Evolutionary conservation across 139 green algal genomes (phyloP), one percentile per base, ranked within the genome.

Genomic region (Asterochloris erici): DNA sequence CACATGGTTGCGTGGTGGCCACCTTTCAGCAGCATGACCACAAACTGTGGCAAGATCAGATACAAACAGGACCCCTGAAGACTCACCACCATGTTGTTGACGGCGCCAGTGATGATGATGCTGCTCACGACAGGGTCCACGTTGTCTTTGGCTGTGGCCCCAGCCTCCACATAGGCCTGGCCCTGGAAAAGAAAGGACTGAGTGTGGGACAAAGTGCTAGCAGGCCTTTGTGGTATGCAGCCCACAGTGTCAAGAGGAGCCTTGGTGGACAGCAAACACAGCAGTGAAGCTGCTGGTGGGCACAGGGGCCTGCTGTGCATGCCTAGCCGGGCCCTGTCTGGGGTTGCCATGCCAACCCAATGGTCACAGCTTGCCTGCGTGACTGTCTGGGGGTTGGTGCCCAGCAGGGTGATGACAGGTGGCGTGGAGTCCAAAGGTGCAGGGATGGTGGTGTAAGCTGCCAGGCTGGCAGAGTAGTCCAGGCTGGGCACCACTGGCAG

Each of bases 31-130:
- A 21, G 27, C 28, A 28, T 15, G n/a, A 79, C 62, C 26, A 16
- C 29, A 77, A 60, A 4, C 71, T 26, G 66, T 71, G 19, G 66
- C 66, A 26, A 71, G 17, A 9, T 26, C 19, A 71, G 66, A 24
- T 10, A 71, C 9, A 29, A 21, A 38, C 70, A 76, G 14, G 24
- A n/a, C 12, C 9, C 24, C n/a, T 11, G 9, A 27, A 54, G 29
- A 68, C 47, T 38, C 29, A 79, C 74, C 74, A 68, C 47, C 74
- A 79, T 79, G 47, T 54, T 79, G 54, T 79, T 38, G 17, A 79
- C 74, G 15, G 47, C 21, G 47, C 74, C 74, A 47, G 74, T 68
- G 23, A n/a, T 28, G 11, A 68, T 27, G 0, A 79, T 19, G 28
- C 28, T n/a, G 16, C 27, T 79, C 10, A 79, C 23, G 9, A 60